A percentile compares a stretch with the other conserved stretches of the same genome.
These are phyloP conservation scores for Ogataea hybrid DNA, from an alignment of 1,139 yeast genomes.

Conservation along the genomic window DNA sequence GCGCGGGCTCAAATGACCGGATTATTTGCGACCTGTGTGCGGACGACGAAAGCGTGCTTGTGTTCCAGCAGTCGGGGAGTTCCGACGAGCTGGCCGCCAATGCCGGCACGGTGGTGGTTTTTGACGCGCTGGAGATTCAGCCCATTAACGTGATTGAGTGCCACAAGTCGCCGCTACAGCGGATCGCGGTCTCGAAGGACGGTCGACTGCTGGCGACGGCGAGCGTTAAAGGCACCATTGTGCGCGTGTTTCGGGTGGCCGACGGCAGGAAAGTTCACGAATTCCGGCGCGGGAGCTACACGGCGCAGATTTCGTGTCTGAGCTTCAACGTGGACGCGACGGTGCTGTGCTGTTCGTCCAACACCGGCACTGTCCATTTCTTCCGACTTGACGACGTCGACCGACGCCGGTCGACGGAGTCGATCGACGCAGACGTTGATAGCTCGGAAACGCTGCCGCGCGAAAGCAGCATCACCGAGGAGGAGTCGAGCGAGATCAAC, in stretches of 20 bases:
- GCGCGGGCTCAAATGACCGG: slow-evolving; percentile 44
- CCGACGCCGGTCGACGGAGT: background rate
- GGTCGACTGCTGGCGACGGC: slow-evolving; percentile 64
- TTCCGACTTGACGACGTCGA: slow-evolving; percentile 41
- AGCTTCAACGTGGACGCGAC: slow-evolving; percentile 50
- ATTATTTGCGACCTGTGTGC: slow-evolving; percentile 32
- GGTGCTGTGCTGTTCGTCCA: slow-evolving; percentile 64
- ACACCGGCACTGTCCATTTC: slow-evolving; percentile 67
- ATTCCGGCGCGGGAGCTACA: slow-evolving; percentile 68
- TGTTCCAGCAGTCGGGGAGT: slow-evolving; percentile 36
- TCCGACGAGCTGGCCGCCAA: slow-evolving; percentile 26
- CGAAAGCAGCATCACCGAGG: slow-evolving; percentile 25
- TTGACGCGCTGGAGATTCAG: slow-evolving; percentile 55
- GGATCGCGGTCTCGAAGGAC: slow-evolving; percentile 47
- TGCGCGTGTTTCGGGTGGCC: slow-evolving; percentile 48
- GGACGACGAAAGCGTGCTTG: slow-evolving; percentile 48
- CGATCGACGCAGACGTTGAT: slow-evolving; percentile 1
- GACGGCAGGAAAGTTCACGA: slow-evolving; percentile 42
- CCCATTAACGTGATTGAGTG: slow-evolving; percentile 61
- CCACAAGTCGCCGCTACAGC: slow-evolving; percentile 51
- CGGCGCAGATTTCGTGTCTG: slow-evolving; percentile 53
- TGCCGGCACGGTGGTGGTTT: slow-evolving; percentile 40
- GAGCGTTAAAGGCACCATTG: slow-evolving; percentile 68
- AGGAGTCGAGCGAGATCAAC: slow-evolving; percentile 26
- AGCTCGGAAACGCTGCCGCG: slow-evolving; percentile 16